phyloP scores from a whole-genome alignment of 1,139 yeast genomes.

The Waltiozyma sp. region DNA sequence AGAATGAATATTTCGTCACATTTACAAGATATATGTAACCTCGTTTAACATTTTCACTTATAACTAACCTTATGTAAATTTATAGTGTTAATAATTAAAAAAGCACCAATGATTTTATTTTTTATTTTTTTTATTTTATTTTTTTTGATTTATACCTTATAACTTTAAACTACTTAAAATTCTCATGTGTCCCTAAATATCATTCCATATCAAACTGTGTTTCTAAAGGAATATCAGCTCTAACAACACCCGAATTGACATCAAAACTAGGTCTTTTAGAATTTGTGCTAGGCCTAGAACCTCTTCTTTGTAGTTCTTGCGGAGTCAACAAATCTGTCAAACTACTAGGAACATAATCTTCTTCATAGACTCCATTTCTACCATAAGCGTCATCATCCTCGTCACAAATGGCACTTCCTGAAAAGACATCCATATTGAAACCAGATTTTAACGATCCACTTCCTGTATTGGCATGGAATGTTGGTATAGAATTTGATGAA shows the following conservation, averaged over 20 bases:
- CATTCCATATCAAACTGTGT: not conserved
- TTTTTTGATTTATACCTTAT: too few species aligned
- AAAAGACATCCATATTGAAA: not conserved
- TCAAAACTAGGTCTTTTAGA: not conserved
- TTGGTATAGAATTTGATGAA: conserved; percentile 10
- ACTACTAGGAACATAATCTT: conserved; percentile 71
- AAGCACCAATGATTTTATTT: too few species aligned
- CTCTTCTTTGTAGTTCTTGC: conserved; percentile 58
- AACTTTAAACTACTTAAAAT: too few species aligned
- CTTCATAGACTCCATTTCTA: conserved; percentile 37
- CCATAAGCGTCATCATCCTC: conserved; percentile 1
- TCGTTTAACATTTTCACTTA: too few species aligned
- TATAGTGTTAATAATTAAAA: too few species aligned
- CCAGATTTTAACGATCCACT: conserved; percentile 3
- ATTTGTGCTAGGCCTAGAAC: conserved; percentile 32
- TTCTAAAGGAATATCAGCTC: not conserved
- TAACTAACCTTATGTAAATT: too few species aligned
- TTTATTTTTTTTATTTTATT: too few species aligned
- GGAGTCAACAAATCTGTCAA: conserved; percentile 69
- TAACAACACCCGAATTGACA: not conserved
- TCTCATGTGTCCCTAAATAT: not conserved
- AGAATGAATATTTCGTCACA: too few species aligned
- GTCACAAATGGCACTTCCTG: conserved; percentile 30
- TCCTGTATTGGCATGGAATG: conserved; percentile 1
- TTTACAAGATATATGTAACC: too few species aligned